These are phyloP conservation scores for Agaricus blazei DNA, from an alignment of 768 basidiomycete species.

Conservation along the genomic window DNA sequence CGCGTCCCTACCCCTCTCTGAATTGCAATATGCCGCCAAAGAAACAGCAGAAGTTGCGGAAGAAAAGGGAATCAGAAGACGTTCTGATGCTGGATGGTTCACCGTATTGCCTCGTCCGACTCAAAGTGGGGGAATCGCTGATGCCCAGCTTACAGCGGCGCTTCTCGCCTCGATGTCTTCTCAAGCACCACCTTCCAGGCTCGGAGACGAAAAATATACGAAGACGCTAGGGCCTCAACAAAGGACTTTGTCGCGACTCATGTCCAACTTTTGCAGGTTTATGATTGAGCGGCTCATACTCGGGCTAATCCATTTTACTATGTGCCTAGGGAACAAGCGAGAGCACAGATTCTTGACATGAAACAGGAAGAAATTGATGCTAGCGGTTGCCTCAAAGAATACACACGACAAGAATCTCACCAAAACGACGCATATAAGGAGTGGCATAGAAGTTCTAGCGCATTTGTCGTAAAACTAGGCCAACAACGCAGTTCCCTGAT, in stretches of 20 bases:
- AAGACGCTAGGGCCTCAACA: conserved; percentile 25
- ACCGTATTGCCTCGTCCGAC: neutral
- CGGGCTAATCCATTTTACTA: neutral
- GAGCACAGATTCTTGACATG: conserved; percentile 20
- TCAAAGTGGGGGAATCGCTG: neutral
- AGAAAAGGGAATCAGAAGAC: neutral
- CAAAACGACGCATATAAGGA: conserved; percentile 1
- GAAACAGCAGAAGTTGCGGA: neutral
- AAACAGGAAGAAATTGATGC: conserved; percentile 22
- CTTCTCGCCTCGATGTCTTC: too few species aligned
- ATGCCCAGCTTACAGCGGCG: too few species aligned
- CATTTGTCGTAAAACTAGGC: conserved; percentile 27
- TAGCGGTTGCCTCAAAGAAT: conserved; percentile 21
- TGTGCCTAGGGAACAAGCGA: conserved; percentile 24
- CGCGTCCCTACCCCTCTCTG: too few species aligned
- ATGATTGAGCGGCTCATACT: neutral
- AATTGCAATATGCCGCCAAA: neutral
- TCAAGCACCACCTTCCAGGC: conserved; percentile 16
- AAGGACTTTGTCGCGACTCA: conserved; percentile 19
- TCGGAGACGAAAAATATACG: conserved; percentile 29
- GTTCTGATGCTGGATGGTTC: neutral
- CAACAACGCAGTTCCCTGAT: conserved; percentile 26
- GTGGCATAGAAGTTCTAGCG: conserved; percentile 18
- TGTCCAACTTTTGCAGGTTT: conserved; percentile 4
- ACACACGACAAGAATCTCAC: conserved; percentile 3